Evolutionary conservation across 345 rosid species (phyloP), one percentile per base, ranked within the genome.

Genomic region (Aquilaria yunnanensis): DNA sequence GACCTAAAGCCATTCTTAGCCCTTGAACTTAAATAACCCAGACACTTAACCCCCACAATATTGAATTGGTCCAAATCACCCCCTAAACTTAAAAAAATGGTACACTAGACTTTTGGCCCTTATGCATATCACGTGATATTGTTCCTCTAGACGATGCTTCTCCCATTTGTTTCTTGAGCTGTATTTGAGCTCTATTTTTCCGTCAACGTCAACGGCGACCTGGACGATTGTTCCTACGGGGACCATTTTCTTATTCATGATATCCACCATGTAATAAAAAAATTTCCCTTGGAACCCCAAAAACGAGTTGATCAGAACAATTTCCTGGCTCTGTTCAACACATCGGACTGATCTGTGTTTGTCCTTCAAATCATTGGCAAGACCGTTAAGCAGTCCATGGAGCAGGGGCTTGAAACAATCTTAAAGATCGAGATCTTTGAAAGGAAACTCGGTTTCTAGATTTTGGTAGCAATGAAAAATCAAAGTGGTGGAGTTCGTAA

Each of bases 161-260:
- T 16, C 23, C 23, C 23, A 0, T 16, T 16, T 16, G 23, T 16
- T 16, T 16, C 23, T 16, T 16, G 23, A 16, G 23, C 23, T 16
- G 0, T 16, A 0, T 16, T 16, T 16, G 48, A 72, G 6, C 47
- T 37, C 29, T 12, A 16, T 31, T 33, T 16, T 54, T 32, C 32
- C 53, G 2, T 13, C 30, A 16, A 30, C 56, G 9, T 49, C 9
- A 6, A n/a, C 49, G 2, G 29, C 60, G 14, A 43, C 60, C 63
- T 56, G 72, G 41, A 79, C 72, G 1, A 79, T 70, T 3, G 80
- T 74, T 12, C 83, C 78, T 4, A 73, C 75, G 0, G 78, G 76
- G 9, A 77, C 58, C 2, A 58, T 49, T 59, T 51, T 79, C 62
- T 82, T 77, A 23, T 61, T 64, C 32, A 54, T 1, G 16, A 63